These are phyloP conservation scores for Arachis monticola DNA, from an alignment of 331 rosid genomes.

Conservation along the genomic window DNA sequence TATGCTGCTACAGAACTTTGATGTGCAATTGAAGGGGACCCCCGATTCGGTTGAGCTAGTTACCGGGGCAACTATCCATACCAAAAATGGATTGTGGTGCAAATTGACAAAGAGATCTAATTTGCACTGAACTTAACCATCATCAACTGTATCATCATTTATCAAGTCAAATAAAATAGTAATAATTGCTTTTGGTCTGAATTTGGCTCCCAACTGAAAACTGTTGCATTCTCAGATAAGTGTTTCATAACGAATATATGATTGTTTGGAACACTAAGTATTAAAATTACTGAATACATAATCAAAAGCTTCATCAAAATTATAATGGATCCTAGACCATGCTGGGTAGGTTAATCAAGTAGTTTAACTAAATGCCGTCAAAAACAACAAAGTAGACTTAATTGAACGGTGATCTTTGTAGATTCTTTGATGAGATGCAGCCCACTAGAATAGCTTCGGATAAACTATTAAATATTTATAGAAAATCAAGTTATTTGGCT, in stretches of 20 bases:
- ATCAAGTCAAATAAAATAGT: background rate
- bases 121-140: slow-evolving; percentile 12
- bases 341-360: background rate
- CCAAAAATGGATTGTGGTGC: slow-evolving; percentile 94
- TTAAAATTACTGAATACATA: background rate
- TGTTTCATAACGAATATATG: too few relatives aligned
- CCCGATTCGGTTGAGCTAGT: slow-evolving; percentile 87
- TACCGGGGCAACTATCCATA: slow-evolving; percentile 96
- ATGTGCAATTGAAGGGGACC: slow-evolving; percentile 74
- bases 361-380: background rate
- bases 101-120: slow-evolving; percentile 69
- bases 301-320: background rate
- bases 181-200: too few relatives aligned
- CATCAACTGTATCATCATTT: slow-evolving; percentile 18
- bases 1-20: slow-evolving; percentile 83
- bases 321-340: background rate
- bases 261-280: background rate
- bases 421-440: too few relatives aligned
- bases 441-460: too few relatives aligned
- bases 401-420: too few relatives aligned
- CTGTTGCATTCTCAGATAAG: too few relatives aligned
- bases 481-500: too few relatives aligned
- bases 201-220: too few relatives aligned
- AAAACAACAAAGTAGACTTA: too few relatives aligned
- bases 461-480: too few relatives aligned